Evolutionary conservation across 2,329 filamentous ascomycete species (phyloP), one percentile per base, ranked within the genome.

Genomic region (Aspergillus amoenus): DNA sequence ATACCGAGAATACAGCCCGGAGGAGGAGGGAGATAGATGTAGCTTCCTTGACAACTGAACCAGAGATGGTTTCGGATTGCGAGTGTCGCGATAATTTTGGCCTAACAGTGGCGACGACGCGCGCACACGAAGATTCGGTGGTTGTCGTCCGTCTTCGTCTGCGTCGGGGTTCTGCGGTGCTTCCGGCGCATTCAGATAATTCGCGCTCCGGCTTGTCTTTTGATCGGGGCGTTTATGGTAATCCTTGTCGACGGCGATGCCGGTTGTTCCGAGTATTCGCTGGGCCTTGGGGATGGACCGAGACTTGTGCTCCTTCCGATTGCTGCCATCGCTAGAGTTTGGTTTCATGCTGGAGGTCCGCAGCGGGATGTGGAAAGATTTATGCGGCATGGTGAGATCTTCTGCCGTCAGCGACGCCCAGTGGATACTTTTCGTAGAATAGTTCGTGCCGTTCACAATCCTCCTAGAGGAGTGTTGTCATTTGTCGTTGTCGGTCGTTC

Each of bases 1-100:
- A 59, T 80, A 81, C 57, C 78, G 76, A 43, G 79, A 80, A 59
- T 73, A 76, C 11, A 81, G 64, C 3, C 78, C 78, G 1, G 78
- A 77, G 9, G 76, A 74, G 9, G 79, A 81, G 27, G 73, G 72
- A 48, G 76, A 69, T 45, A 78, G 65, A 50, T 71, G 72, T 22
- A 73, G 53, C 59, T 72, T 76, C 22, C 74, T 74, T 17, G 71
- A 73, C 7, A 65, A 60, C 43, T 68, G 65, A 32, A 75, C 72
- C n/a, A 73, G 39, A 34, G 62, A 56, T n/a, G 66, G 64, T 24
- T 67, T 66, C n/a, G 58, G 62, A 7, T 61, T 48, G 55, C 68
- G 61, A 32, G 68, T 62, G n/a, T 64, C 65, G 21, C 57, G 64
- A 58, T 75, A 76, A 9, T 70, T 66, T 17, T 77, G 69, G 21